These are phyloP conservation scores for Euphorbia peplus DNA, from an alignment of 345 rosid genomes.

Conservation along the genomic window DNA sequence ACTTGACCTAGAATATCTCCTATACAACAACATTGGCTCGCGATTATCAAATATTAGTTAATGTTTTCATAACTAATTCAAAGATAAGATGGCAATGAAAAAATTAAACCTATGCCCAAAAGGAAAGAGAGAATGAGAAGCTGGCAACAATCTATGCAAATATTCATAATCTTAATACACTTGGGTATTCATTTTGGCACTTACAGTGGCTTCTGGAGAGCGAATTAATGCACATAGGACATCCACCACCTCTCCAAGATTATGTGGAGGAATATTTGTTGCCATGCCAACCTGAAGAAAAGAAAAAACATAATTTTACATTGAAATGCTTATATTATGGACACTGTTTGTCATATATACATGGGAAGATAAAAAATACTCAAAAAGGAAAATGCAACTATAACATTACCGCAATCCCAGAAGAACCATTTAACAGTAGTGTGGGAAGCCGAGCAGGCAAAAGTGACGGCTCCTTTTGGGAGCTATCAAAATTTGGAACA, in stretches of 20 bases:
- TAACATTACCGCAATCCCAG: constrained; percentile 85
- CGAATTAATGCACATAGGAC: constrained; percentile 87
- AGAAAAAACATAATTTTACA: constrained; percentile 4
- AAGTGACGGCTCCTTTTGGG: constrained; percentile 87
- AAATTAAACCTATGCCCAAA: neutral
- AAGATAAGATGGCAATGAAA: neutral
- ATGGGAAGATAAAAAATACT: neutral
- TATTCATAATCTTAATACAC: neutral
- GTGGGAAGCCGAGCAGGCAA: constrained; percentile 94
- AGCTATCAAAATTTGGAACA: constrained; percentile 86
- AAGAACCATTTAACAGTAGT: constrained; percentile 82
- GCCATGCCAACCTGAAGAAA: constrained; percentile 92
- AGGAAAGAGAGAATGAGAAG: neutral
- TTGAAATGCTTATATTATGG: neutral
- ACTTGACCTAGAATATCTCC: neutral
- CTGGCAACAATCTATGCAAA: neutral
- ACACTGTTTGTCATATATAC: neutral
- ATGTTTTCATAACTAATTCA: neutral
- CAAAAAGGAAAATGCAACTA: neutral
- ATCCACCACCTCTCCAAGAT: constrained; percentile 94
- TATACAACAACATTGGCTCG: neutral
- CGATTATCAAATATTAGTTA: neutral
- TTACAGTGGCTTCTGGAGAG: constrained; percentile 89
- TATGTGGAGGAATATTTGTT: constrained; percentile 96
- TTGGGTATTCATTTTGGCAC: constrained; percentile 12